phyloP scores from a whole-genome alignment of 768 basidiomycete species.

The Hygrophorus russula region DNA sequence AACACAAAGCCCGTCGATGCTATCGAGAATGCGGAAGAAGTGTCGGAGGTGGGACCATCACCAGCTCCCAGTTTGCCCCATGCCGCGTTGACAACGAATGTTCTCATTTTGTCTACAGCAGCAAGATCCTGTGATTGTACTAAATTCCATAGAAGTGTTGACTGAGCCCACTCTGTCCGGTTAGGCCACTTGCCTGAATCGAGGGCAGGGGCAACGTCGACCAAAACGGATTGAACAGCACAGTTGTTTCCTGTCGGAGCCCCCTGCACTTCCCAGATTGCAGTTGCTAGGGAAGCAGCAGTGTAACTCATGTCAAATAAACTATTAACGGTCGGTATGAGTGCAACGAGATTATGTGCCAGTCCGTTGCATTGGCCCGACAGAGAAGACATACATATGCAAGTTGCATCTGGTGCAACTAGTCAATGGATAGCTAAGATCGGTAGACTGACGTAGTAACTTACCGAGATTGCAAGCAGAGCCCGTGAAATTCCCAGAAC shows the following conservation, averaged over 20 bases:
- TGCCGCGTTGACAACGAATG: conserved; percentile 35
- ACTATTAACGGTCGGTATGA: conserved; percentile 38
- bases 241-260: conserved; percentile 33
- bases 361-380: conserved; percentile 37
- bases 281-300: conserved; percentile 27
- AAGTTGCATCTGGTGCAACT: conserved; percentile 42
- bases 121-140: conserved; percentile 36
- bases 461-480: conserved; percentile 44
- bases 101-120: conserved; percentile 26
- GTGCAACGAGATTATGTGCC: conserved; percentile 38
- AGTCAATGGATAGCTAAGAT: conserved; percentile 5
- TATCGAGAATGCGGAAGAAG: conserved; percentile 25
- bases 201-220: conserved; percentile 42
- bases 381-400: conserved; percentile 41
- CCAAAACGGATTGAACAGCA: conserved; percentile 37
- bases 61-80: conserved; percentile 29
- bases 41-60: conserved; percentile 28
- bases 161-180: conserved; percentile 45
- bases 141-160: conserved; percentile 50
- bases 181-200: conserved; percentile 29
- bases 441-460: conserved; percentile 12
- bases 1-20: conserved; percentile 41
- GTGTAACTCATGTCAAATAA: conserved; percentile 38
- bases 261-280: conserved; percentile 41
- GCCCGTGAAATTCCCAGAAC: conserved; percentile 35